Percentiles rank a stretch among this genome's conserved stretches.
Conservation (phyloP, 2,329 filamentous ascomycete genomes). For the Penicillium hesseltinei region DNA sequence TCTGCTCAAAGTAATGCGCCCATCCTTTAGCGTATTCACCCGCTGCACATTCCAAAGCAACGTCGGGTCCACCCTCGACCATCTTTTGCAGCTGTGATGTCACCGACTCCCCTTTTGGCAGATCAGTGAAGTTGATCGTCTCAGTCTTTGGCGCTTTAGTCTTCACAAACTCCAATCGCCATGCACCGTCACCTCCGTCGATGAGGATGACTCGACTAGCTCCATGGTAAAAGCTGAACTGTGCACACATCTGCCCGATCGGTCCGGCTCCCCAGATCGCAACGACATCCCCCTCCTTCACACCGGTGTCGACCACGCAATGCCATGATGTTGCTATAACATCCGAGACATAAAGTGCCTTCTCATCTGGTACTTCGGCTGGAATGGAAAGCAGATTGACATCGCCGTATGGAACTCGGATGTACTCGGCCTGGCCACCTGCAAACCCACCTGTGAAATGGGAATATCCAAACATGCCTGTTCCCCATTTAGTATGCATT, state of each 20-base stretch:
- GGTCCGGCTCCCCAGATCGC: slow-evolving; percentile 86
- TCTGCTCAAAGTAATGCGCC: slow-evolving; percentile 59
- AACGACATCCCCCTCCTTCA: slow-evolving; percentile 73
- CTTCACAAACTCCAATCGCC: slow-evolving; percentile 67
- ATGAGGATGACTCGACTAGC: slow-evolving; percentile 75
- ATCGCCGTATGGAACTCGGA: slow-evolving; percentile 75
- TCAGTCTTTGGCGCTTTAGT: slow-evolving; percentile 64
- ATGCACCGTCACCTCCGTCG: slow-evolving; percentile 63
- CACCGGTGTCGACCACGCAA: slow-evolving; percentile 75
- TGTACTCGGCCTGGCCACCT: slow-evolving; percentile 83
- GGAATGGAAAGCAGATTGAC: slow-evolving; percentile 79
- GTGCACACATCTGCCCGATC: slow-evolving; percentile 75
- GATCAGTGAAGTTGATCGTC: slow-evolving; percentile 66
- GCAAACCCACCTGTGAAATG: slow-evolving; percentile 82
- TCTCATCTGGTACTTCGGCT: slow-evolving; percentile 77
- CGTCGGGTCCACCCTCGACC: slow-evolving; percentile 71
- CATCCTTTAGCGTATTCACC: slow-evolving; percentile 64
- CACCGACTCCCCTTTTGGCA: slow-evolving; percentile 63
- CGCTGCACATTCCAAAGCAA: slow-evolving; percentile 66
- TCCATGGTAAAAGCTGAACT: slow-evolving; percentile 67
- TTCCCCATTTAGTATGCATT: not conserved
- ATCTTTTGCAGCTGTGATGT: slow-evolving; percentile 72
- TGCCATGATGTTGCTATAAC: slow-evolving; percentile 79
- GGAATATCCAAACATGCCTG: slow-evolving; percentile 67
- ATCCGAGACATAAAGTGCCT: slow-evolving; percentile 77